These are phyloP conservation scores for Penicillium canescens DNA, from an alignment of 495 filamentous ascomycete genomes.

Conservation along the genomic window DNA sequence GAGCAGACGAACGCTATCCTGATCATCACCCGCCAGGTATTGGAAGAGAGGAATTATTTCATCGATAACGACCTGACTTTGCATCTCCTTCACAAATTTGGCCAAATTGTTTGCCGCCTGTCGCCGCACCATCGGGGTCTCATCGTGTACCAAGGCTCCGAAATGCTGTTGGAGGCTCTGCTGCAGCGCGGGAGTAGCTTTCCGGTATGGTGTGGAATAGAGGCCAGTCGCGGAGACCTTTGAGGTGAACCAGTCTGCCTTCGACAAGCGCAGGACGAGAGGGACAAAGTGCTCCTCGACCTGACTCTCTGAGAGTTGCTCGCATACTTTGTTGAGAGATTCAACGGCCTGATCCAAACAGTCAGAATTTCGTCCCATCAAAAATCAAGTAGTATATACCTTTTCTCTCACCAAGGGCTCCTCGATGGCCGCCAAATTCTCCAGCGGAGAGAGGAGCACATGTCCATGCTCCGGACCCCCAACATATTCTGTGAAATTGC, in stretches of 20 bases:
- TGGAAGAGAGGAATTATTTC: constrained; percentile 99
- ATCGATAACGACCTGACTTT: constrained; percentile 83
- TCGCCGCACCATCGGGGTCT: constrained; percentile 97
- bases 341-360: constrained; percentile 75
- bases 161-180: constrained; percentile 89
- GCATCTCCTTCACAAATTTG: constrained; percentile 97
- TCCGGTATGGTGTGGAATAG: constrained; percentile 87
- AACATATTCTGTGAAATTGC: constrained; percentile 95
- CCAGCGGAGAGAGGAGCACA: constrained; percentile 92
- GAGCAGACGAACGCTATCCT: constrained; percentile 93
- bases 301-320: constrained; percentile 83
- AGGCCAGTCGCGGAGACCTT: constrained; percentile 97
- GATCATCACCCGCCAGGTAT: constrained; percentile 91
- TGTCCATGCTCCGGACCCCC: constrained; percentile 92
- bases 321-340: constrained; percentile 98
- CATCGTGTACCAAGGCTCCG: constrained; percentile 89
- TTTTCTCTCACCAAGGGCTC: constrained; percentile 97
- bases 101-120: constrained; percentile 94
- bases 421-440: constrained; percentile 97
- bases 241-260: constrained; percentile 99
- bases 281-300: constrained; percentile 97
- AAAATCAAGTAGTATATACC: constrained; percentile 46
- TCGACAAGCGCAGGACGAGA: constrained; percentile 88
- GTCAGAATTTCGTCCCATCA: constrained; percentile 22
- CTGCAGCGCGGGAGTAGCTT: constrained; percentile 79